Conservation (phyloP, 164 flowering plant genomes). For the Litsea cubeba region DNA sequence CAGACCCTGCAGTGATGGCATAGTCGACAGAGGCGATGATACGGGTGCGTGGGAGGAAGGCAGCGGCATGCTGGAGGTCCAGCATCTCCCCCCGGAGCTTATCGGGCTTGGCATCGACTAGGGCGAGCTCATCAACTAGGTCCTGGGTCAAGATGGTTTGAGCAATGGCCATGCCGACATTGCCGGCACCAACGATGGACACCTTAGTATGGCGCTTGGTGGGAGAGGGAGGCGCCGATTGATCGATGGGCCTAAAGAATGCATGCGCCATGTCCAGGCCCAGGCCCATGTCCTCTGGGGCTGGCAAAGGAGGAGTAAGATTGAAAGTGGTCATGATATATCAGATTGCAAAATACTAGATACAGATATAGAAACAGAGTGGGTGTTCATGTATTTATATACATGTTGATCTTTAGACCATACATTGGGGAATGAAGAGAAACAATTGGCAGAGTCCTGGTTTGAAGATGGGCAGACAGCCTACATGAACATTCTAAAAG, state of each 20-base stretch:
- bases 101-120: conserved; percentile 65
- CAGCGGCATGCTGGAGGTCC: conserved; percentile 86
- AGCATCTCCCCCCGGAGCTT: conserved; percentile 85
- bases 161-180: conserved; percentile 64
- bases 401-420: too few species aligned
- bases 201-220: conserved; percentile 61
- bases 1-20: conserved; percentile 55
- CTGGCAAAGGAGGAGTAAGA: not conserved
- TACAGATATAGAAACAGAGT: too few species aligned
- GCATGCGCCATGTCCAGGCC: conserved; percentile 52
- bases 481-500: too few species aligned
- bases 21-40: conserved; percentile 58
- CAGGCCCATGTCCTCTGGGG: conserved; percentile 20
- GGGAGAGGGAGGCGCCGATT: conserved; percentile 40
- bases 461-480: too few species aligned
- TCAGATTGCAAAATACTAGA: too few species aligned
- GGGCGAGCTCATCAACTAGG: conserved; percentile 67
- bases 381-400: too few species aligned
- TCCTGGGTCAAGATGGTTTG: conserved; percentile 81
- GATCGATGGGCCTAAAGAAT: conserved; percentile 53
- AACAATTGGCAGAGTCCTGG: too few species aligned
- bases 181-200: conserved; percentile 73
- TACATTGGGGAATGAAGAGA: too few species aligned
- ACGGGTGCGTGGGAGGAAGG: conserved; percentile 74
- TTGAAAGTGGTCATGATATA: not conserved